Conservation (phyloP, 2,329 filamentous ascomycete genomes). For the Neospermospora avenae region DNA sequence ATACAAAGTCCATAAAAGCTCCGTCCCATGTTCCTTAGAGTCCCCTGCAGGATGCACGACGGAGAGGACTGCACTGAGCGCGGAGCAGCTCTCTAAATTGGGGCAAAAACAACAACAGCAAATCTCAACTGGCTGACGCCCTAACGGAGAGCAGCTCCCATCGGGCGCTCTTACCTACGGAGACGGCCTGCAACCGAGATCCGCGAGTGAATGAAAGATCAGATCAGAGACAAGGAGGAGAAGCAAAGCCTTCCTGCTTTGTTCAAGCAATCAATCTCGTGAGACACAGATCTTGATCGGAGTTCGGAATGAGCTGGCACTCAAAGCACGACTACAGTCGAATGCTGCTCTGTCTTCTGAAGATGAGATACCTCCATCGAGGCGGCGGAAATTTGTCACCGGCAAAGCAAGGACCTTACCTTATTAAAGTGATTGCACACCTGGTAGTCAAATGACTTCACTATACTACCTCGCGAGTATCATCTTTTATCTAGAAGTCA, state of each 20-base stretch:
- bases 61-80: background rate
- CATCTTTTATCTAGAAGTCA: too few species aligned
- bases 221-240: background rate
- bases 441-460: too few species aligned
- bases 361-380: too few species aligned
- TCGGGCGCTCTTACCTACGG: conserved; percentile 1
- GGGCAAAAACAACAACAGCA: too few species aligned
- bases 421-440: background rate
- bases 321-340: background rate
- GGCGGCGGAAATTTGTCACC: too few species aligned
- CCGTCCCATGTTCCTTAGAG: background rate
- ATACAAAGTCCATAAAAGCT: background rate
- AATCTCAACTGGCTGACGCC: conserved; percentile 2
- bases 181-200: conserved; percentile 2
- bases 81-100: background rate
- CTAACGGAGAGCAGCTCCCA: background rate
- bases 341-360: background rate
- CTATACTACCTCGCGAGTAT: too few species aligned
- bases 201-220: background rate
- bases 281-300: background rate
- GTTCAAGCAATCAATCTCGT: background rate
- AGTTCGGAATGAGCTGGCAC: background rate
- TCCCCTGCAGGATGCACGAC: background rate
- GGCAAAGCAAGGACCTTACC: too few species aligned
- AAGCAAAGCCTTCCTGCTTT: background rate